A percentile compares a stretch with the other conserved stretches of the same genome.
Conservation (phyloP, 2,329 filamentous ascomycete species). For the Periconia digitata region DNA sequence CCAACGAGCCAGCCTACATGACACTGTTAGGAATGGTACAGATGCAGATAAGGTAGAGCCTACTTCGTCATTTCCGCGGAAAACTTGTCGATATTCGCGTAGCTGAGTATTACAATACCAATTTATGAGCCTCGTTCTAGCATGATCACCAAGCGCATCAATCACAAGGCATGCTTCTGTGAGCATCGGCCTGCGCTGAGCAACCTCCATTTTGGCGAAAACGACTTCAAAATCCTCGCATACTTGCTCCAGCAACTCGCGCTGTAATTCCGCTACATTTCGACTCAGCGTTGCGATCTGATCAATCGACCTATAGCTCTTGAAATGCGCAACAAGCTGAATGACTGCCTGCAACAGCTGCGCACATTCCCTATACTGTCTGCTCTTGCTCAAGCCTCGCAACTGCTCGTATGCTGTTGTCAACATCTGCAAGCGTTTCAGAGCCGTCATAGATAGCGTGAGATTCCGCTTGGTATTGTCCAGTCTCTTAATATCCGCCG, state of each 20-base stretch:
- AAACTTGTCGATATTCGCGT: slow-evolving; percentile 92
- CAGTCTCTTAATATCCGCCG: slow-evolving; percentile 94
- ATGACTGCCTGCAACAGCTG: slow-evolving; percentile 92
- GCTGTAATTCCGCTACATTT: slow-evolving; percentile 89
- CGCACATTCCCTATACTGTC: slow-evolving; percentile 94
- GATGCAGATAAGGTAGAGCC: slow-evolving; percentile 5
- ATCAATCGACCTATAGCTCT: slow-evolving; percentile 95
- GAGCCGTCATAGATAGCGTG: slow-evolving; percentile 93
- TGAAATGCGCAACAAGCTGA: slow-evolving; percentile 98
- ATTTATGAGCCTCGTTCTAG: slow-evolving; percentile 77
- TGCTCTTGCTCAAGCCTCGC: slow-evolving; percentile 74
- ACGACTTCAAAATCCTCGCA: slow-evolving; percentile 98
- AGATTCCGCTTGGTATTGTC: slow-evolving; percentile 97
- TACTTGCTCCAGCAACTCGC: slow-evolving; percentile 93
- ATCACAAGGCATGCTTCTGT: slow-evolving; percentile 90
- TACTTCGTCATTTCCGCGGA: slow-evolving; percentile 87
- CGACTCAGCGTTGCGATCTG: slow-evolving; percentile 93
- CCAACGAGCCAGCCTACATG: slow-evolving; percentile 74
- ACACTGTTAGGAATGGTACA: slow-evolving; percentile 15
- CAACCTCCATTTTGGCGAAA: slow-evolving; percentile 85
- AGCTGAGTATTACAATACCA: slow-evolving; percentile 99
- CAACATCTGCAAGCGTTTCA: slow-evolving; percentile 97
- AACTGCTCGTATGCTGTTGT: slow-evolving; percentile 99
- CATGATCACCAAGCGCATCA: slow-evolving; percentile 89
- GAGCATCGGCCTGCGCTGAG: slow-evolving; percentile 67